Conservation (phyloP, 2,329 filamentous ascomycete species). For the Rosellinia necatrix region DNA sequence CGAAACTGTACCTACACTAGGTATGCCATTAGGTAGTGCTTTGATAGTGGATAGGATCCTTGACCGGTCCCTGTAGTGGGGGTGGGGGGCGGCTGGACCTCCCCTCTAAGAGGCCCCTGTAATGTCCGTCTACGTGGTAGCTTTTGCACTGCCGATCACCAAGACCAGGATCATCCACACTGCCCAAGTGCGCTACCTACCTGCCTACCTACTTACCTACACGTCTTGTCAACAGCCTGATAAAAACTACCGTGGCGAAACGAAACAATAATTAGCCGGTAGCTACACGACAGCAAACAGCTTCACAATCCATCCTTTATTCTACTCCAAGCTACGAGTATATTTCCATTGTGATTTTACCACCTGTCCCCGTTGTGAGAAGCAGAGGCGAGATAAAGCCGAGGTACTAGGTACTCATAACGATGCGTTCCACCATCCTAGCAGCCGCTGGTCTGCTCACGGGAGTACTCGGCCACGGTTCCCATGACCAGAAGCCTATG, state of each 20-base stretch:
- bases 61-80: slow-evolving; percentile 8
- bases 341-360: too few species aligned
- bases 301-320: too few species aligned
- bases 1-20: neutral
- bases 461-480: slow-evolving; percentile 57
- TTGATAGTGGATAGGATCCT: slow-evolving; percentile 8
- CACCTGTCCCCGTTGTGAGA: too few species aligned
- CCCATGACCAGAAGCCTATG: slow-evolving; percentile 58
- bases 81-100: slow-evolving; percentile 12
- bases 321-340: too few species aligned
- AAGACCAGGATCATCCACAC: too few species aligned
- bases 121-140: neutral
- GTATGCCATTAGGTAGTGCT: slow-evolving; percentile 7
- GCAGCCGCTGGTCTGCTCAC: slow-evolving; percentile 46
- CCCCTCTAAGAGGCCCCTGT: too few species aligned
- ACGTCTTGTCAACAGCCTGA: too few species aligned
- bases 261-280: too few species aligned
- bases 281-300: too few species aligned
- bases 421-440: slow-evolving; percentile 43
- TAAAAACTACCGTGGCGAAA: too few species aligned
- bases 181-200: too few species aligned
- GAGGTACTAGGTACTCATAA: slow-evolving; percentile 4
- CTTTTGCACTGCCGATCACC: neutral
- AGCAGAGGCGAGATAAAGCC: neutral
- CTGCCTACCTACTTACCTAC: too few species aligned